These are phyloP conservation scores for Metarhizium sp. DNA, from an alignment of 2,329 filamentous ascomycete genomes.

Conservation along the genomic window DNA sequence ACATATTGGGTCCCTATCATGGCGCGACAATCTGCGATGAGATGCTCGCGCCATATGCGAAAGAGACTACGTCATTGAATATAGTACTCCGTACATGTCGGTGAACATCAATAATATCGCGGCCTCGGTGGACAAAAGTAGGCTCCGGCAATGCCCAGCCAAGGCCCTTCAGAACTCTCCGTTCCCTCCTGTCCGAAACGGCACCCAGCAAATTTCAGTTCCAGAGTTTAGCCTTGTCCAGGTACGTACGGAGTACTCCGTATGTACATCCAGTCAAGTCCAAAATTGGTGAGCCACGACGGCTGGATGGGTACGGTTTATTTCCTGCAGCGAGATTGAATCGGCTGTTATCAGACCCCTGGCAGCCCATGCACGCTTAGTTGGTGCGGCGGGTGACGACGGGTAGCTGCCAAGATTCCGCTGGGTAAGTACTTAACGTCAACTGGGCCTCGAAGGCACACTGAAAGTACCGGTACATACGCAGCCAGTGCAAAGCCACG, in stretches of 20 bases:
- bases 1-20: not conserved
- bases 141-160: not conserved
- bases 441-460: not conserved
- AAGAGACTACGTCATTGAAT: no score
- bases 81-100: no score
- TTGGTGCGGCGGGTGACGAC: not conserved
- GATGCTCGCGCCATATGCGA: no score
- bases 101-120: not conserved
- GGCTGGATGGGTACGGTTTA: not conserved
- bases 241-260: not conserved
- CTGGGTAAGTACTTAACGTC: not conserved
- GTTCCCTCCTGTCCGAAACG: not conserved
- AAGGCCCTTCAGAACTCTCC: not conserved
- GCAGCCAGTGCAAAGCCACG: no score
- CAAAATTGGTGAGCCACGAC: not conserved
- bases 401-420: not conserved
- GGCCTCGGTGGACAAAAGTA: not conserved
- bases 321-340: not conserved
- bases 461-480: not conserved
- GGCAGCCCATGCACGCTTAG: not conserved
- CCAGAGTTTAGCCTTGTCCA: slow-evolving; percentile 3
- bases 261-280: no score
- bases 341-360: not conserved
- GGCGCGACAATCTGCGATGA: no score
- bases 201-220: not conserved